These are phyloP conservation scores for Mediolabrus comicus DNA, from an alignment of 108 stramenopile genomes.

Conservation along the genomic window DNA sequence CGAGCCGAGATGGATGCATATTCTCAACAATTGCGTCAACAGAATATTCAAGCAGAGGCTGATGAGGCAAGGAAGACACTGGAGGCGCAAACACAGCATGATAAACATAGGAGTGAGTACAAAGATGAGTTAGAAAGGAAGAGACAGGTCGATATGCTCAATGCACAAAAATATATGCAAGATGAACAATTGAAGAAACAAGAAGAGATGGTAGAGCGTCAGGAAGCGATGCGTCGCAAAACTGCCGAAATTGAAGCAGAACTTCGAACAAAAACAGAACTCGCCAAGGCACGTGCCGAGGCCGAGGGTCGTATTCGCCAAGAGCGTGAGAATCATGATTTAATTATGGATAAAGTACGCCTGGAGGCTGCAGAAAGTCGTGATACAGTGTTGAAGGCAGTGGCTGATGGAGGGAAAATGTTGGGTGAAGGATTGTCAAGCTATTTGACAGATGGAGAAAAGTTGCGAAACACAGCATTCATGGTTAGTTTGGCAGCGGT, in stretches of 20 bases:
- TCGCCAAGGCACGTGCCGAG: constrained; percentile 90
- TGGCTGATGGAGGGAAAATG: constrained; percentile 87
- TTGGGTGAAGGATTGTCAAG: constrained; percentile 81
- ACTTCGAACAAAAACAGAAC: constrained; percentile 83
- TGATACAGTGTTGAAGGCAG: constrained; percentile 92
- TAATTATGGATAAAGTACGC: constrained; percentile 86
- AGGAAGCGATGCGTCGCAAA: constrained; percentile 95
- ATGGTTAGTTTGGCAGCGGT: constrained; percentile 91
- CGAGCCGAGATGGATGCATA: constrained; percentile 91
- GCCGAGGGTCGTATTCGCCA: constrained; percentile 94
- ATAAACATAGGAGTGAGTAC: constrained; percentile 87
- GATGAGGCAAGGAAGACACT: constrained; percentile 94
- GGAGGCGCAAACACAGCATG: constrained; percentile 94
- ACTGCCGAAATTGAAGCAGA: constrained; percentile 98
- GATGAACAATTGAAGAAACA: constrained; percentile 95
- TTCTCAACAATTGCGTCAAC: constrained; percentile 80
- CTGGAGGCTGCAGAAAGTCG: constrained; percentile 86
- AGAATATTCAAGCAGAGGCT: constrained; percentile 92
- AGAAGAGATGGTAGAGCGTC: constrained; percentile 94
- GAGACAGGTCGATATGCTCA: constrained; percentile 94
- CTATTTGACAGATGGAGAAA: constrained; percentile 89
- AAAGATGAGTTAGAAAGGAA: constrained; percentile 95
- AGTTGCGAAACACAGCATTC: constrained; percentile 90
- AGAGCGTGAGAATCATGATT: constrained; percentile 96
- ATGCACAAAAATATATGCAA: constrained; percentile 95